phyloP scores from a whole-genome alignment of 106 monocot genomes.

The Vanilla planifolia region DNA sequence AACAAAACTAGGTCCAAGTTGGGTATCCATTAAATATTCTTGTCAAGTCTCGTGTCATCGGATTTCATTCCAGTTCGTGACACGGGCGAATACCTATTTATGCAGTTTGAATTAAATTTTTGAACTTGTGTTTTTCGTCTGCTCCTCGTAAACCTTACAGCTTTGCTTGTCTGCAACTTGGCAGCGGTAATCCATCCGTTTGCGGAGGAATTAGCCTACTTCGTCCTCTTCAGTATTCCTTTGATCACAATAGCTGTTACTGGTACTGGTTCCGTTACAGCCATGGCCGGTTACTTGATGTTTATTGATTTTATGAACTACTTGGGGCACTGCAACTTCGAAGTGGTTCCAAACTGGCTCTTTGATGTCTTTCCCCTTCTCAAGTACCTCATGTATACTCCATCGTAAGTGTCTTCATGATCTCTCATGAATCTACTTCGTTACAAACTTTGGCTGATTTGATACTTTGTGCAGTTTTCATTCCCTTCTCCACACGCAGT shows the following conservation, averaged over 20 bases:
- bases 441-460: background rate
- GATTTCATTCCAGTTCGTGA: no score
- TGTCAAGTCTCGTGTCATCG: no score
- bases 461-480: slow-evolving; percentile 54
- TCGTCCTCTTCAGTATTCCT: slow-evolving; percentile 51
- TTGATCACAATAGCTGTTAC: slow-evolving; percentile 17
- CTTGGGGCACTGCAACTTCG: slow-evolving; percentile 89
- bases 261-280: slow-evolving; percentile 20
- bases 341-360: slow-evolving; percentile 54
- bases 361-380: slow-evolving; percentile 49
- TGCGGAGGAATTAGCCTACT: slow-evolving; percentile 56
- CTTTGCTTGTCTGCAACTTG: no score
- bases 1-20: no score
- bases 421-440: background rate
- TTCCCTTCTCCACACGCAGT: slow-evolving; percentile 79
- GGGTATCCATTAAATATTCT: no score
- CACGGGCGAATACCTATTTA: no score
- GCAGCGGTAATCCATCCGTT: slow-evolving; percentile 85
- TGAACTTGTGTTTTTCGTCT: no score
- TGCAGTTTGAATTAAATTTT: no score
- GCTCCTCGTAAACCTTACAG: no score
- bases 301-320: slow-evolving; percentile 87
- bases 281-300: slow-evolving; percentile 18
- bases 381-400: slow-evolving; percentile 77
- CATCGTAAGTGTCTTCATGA: slow-evolving; percentile 45